Percentiles rank a stretch among this genome's conserved stretches.
phyloP scores from a whole-genome alignment of 202 grass and related monocot genomes.

The Alloteropsis angusta region DNA sequence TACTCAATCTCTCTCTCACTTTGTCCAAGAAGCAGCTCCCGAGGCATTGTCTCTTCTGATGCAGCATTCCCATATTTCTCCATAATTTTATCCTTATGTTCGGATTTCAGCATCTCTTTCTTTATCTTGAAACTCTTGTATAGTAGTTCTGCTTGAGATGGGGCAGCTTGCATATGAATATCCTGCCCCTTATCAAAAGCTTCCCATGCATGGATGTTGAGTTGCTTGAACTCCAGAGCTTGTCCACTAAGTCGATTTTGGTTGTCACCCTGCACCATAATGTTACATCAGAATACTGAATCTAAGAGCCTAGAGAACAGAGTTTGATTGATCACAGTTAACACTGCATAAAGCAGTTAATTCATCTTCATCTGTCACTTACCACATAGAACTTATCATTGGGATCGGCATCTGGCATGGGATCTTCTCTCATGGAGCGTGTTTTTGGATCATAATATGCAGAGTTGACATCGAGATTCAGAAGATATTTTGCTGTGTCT shows the following conservation, averaged over 20 bases:
- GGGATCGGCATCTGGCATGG: slow-evolving; percentile 80
- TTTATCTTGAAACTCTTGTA: slow-evolving; percentile 76
- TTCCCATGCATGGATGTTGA: slow-evolving; percentile 82
- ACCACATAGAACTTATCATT: slow-evolving; percentile 98
- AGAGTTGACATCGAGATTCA: slow-evolving; percentile 96
- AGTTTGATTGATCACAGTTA: neutral
- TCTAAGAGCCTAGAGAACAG: neutral
- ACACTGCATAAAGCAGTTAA: neutral
- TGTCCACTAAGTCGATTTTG: slow-evolving; percentile 87
- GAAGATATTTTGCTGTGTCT: slow-evolving; percentile 89
- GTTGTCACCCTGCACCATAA: slow-evolving; percentile 80
- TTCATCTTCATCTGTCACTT: slow-evolving; percentile 11
- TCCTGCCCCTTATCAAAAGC: slow-evolving; percentile 97
- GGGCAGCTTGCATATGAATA: slow-evolving; percentile 94
- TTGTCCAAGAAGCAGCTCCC: slow-evolving; percentile 88
- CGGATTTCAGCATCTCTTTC: slow-evolving; percentile 76
- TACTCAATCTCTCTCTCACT: slow-evolving; percentile 91
- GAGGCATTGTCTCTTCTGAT: slow-evolving; percentile 66
- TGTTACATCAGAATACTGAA: slow-evolving; percentile 11
- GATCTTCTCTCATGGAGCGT: slow-evolving; percentile 90
- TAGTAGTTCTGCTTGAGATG: slow-evolving; percentile 88
- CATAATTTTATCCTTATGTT: slow-evolving; percentile 83
- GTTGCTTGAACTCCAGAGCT: slow-evolving; percentile 90
- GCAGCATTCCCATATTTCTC: slow-evolving; percentile 92
- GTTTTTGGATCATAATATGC: slow-evolving; percentile 98